Percentiles rank a stretch among this genome's conserved stretches.
These are phyloP conservation scores for Diutina ranongensis DNA, from an alignment of 1,139 yeast species.

Conservation along the genomic window DNA sequence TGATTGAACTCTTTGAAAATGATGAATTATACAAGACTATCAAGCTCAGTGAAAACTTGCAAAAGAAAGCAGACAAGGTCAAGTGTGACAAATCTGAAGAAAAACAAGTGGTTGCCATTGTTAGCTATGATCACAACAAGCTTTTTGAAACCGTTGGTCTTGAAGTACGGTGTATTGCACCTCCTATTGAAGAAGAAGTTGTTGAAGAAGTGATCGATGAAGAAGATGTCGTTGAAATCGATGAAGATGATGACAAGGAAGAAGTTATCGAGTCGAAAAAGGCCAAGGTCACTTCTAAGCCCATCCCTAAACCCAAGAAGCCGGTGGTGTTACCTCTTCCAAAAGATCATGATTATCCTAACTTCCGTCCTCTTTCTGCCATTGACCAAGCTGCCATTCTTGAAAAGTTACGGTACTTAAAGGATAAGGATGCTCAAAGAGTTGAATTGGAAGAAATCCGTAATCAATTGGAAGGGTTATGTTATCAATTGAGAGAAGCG, in stretches of 20 bases:
- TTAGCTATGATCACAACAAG: slow-evolving; percentile 38
- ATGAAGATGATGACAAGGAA: slow-evolving; percentile 11
- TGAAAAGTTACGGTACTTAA: slow-evolving; percentile 20
- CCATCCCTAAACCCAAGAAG: background rate
- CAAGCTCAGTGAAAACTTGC: slow-evolving; percentile 12
- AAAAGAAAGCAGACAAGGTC: slow-evolving; percentile 27
- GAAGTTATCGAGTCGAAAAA: slow-evolving; percentile 11
- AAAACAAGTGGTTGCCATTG: slow-evolving; percentile 27
- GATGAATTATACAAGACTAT: slow-evolving; percentile 34
- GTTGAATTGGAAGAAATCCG: slow-evolving; percentile 34
- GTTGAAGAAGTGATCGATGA: slow-evolving; percentile 9
- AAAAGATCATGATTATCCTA: slow-evolving; percentile 23
- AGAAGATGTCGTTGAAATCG: slow-evolving; percentile 9
- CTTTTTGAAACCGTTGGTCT: slow-evolving; percentile 33
- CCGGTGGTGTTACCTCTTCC: slow-evolving; percentile 14
- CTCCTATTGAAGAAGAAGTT: slow-evolving; percentile 12
- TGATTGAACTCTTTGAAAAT: slow-evolving; percentile 45
- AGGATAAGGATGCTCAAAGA: slow-evolving; percentile 35
- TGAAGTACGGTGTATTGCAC: slow-evolving; percentile 18
- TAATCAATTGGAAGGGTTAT: slow-evolving; percentile 44
- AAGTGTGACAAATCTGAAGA: slow-evolving; percentile 26
- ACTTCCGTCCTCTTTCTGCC: slow-evolving; percentile 34
- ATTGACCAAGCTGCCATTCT: slow-evolving; percentile 24
- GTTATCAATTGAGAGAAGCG: slow-evolving; percentile 45
- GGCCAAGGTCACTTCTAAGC: background rate